Percentiles rank a stretch among this genome's conserved stretches.
Evolutionary conservation across 2,329 filamentous ascomycete genomes (phyloP).

Genomic region (Cladophialophora chaetospira): DNA sequence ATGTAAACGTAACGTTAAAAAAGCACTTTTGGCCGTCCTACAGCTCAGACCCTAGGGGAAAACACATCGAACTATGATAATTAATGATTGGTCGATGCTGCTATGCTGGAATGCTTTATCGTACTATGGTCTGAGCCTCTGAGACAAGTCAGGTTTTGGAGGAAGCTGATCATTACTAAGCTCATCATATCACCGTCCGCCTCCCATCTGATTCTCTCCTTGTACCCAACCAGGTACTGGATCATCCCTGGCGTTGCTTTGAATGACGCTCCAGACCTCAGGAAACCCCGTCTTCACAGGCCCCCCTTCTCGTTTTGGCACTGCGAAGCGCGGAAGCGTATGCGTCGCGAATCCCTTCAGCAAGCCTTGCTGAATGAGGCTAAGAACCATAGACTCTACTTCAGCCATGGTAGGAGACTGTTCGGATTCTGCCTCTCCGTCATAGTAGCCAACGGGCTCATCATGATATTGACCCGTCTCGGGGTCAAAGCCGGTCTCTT

Average conservation of each 20-base stretch:
- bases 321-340: constrained; percentile 73
- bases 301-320: constrained; percentile 70
- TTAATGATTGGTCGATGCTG: too few species aligned
- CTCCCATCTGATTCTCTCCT: constrained; percentile 34
- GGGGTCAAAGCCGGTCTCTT: constrained; percentile 29
- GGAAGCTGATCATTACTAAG: constrained; percentile 18
- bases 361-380: constrained; percentile 76
- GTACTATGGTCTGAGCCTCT: too few species aligned
- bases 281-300: constrained; percentile 75
- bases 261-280: constrained; percentile 68
- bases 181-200: constrained; percentile 31
- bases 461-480: constrained; percentile 28
- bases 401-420: constrained; percentile 55
- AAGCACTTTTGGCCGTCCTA: too few species aligned
- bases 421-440: background rate
- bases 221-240: constrained; percentile 77
- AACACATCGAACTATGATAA: too few species aligned
- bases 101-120: too few species aligned
- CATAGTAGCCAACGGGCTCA: constrained; percentile 24
- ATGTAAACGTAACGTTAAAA: too few species aligned
- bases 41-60: too few species aligned
- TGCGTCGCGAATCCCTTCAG: constrained; percentile 84
- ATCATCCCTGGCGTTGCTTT: constrained; percentile 57
- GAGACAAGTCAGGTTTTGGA: too few species aligned
- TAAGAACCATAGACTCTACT: constrained; percentile 75